phyloP scores from a whole-genome alignment of 257 asterid genomes.

The Solanum ahanhuiri region DNA sequence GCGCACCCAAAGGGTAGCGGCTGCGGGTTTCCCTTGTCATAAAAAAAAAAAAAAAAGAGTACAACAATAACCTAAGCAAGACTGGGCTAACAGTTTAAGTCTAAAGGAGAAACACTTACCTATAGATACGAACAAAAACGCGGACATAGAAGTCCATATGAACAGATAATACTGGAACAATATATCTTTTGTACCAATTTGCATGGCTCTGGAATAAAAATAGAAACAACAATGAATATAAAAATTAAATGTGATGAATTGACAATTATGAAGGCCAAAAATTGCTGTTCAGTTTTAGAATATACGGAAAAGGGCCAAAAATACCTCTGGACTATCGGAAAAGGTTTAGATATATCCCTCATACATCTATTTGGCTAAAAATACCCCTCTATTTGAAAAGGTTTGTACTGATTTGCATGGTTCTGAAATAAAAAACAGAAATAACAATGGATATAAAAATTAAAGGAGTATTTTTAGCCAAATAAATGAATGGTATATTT shows the following conservation, averaged over 20 bases:
- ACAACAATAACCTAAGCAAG: background rate
- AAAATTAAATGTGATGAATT: background rate
- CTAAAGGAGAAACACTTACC: conserved; percentile 15
- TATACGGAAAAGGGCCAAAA: background rate
- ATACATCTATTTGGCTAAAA: too few relatives aligned
- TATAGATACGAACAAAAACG: conserved; percentile 70
- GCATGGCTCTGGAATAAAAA: conserved; percentile 81
- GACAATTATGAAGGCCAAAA: background rate
- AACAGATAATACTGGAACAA: conserved; percentile 81
- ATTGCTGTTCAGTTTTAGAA: background rate
- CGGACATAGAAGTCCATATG: conserved; percentile 96
- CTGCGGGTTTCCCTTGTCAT: too few relatives aligned
- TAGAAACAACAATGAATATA: background rate
- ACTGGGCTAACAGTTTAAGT: background rate
- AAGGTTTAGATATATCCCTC: too few relatives aligned
- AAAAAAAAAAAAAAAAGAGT: too few relatives aligned
- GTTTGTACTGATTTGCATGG: too few relatives aligned
- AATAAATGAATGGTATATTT: too few relatives aligned
- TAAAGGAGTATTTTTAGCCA: too few relatives aligned
- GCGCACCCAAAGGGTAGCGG: too few relatives aligned
- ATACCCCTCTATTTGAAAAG: too few relatives aligned
- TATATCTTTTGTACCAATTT: conserved; percentile 82
- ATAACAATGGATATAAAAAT: too few relatives aligned
- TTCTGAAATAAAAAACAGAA: too few relatives aligned
- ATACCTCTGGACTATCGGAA: too few relatives aligned